Evolutionary conservation across 2,329 filamentous ascomycete genomes (phyloP), one percentile per base, ranked within the genome.

Genomic region (Aspergillus ochraceoroseus): DNA sequence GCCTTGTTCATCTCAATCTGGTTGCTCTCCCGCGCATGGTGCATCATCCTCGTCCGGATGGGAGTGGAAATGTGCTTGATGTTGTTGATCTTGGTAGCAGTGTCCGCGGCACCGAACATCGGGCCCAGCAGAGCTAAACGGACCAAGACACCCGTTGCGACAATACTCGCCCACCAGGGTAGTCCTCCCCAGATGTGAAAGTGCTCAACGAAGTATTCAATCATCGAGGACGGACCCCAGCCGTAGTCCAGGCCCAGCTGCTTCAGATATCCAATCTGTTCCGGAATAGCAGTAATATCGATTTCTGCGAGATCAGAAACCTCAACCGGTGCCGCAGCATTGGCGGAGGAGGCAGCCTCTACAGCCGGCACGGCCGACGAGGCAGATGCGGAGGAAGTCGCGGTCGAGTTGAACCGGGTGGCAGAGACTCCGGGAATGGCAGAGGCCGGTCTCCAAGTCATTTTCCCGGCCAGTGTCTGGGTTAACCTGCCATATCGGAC

Each of bases 231-330:
- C 4, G 85, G 79, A 11, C 90, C 90, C 70, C 72, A 89, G 59
- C 90, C 88, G 57, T 83, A 96, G 55, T 96, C 86, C 14, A 98
- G 70, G 3, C 92, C 92, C 7, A 96, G 72, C 5, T 79, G 75
- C 53, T 85, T 79, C 43, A 98, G 71, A 58, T 89, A 95, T 47
- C 92, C 92, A 43, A 94, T 77, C 35, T 79, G 73, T 57, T 90
- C 84, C 23, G 84, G 79, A 48, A 87, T 77, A 47, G 75, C 67
- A 45, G 80, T 72, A 29, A 72, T 55, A 42, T 59, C 61, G 19
- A 57, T 35, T 36, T 43, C 46, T 2, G 43, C 40, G 7, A 64
- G 41, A 46, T 64, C 59, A 13, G 51, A 42, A 19, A 52, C 32
- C 7, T 54, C 44, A 17, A 40, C 32, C 12, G 49, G 7, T 37